These are phyloP conservation scores for Ligustrum vulgare DNA, from an alignment of 257 asterid genomes.

Conservation along the genomic window DNA sequence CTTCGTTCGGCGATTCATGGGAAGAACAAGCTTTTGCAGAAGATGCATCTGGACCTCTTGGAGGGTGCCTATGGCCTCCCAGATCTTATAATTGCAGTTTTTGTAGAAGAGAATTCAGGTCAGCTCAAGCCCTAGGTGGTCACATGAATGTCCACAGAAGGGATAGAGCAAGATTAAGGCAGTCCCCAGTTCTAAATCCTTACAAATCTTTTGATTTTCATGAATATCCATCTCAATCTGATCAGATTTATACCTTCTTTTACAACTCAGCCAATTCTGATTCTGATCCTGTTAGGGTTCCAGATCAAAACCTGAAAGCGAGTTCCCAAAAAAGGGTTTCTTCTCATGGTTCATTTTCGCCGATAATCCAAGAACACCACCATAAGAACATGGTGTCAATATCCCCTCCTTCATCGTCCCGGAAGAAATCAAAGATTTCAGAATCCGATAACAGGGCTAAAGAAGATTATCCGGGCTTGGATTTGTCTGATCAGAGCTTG, in stretches of 20 bases:
- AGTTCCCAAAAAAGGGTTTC: constrained; percentile 51
- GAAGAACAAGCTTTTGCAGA: constrained; percentile 96
- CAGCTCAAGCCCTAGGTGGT: constrained; percentile 83
- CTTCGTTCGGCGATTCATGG: constrained; percentile 62
- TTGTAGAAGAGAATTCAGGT: constrained; percentile 82
- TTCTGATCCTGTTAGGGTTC: constrained; percentile 19
- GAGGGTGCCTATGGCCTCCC: constrained; percentile 95
- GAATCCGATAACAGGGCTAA: constrained; percentile 28
- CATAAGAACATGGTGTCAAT: constrained; percentile 13
- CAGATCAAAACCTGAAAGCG: constrained; percentile 10
- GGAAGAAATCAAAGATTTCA: constrained; percentile 22
- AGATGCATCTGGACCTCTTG: constrained; percentile 75
- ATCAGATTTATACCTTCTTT: constrained; percentile 38
- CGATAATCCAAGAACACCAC: constrained; percentile 29
- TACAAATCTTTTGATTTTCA: constrained; percentile 29
- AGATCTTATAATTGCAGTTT: constrained; percentile 83
- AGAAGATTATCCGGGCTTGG: constrained; percentile 35
- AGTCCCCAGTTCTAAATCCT: constrained; percentile 38
- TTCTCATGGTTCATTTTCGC: constrained; percentile 36
- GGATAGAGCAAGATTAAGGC: constrained; percentile 88
- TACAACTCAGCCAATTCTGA: constrained; percentile 46
- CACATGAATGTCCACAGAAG: constrained; percentile 47
- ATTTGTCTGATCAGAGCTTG: constrained; percentile 32
- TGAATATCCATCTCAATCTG: constrained; percentile 22
- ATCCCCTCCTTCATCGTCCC: constrained; percentile 27